Conservation (phyloP, 768 basidiomycete genomes). For the Suillus bovinus region DNA sequence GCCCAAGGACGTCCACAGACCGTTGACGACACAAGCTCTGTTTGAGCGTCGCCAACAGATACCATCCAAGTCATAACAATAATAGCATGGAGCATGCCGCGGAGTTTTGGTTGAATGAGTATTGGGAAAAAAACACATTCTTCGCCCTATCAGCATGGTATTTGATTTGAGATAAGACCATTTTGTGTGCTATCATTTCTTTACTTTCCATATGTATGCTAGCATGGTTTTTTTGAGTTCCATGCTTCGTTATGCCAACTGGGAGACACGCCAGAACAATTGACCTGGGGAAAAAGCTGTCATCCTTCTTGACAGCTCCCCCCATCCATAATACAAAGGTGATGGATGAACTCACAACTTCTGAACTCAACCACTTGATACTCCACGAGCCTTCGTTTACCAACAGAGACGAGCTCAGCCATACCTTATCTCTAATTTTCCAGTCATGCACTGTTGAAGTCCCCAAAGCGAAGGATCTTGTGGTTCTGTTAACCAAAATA, state of each 20-base stretch:
- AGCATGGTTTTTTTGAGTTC: no score
- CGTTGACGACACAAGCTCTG: no score
- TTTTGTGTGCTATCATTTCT: background rate
- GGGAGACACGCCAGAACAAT: background rate
- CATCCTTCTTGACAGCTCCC: background rate
- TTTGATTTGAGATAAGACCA: background rate
- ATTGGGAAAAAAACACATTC: slow-evolving; percentile 32
- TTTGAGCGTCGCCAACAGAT: no score
- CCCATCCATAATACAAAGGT: background rate
- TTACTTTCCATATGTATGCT: no score
- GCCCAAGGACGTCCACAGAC: no score
- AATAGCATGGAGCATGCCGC: slow-evolving; percentile 20
- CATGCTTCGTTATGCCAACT: no score
- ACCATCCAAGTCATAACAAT: no score
- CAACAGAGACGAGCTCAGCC: background rate
- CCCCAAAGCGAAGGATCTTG: background rate
- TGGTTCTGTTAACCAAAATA: background rate
- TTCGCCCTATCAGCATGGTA: slow-evolving; percentile 2
- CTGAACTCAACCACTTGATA: background rate
- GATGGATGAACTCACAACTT: background rate
- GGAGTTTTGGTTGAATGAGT: slow-evolving; percentile 34
- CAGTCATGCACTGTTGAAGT: background rate
- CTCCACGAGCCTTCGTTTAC: background rate
- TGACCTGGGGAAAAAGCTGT: background rate
- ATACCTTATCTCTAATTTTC: background rate